These are phyloP conservation scores for Aphanomyces euteiches DNA, from an alignment of 352 stramenopile species.

Conservation along the genomic window DNA sequence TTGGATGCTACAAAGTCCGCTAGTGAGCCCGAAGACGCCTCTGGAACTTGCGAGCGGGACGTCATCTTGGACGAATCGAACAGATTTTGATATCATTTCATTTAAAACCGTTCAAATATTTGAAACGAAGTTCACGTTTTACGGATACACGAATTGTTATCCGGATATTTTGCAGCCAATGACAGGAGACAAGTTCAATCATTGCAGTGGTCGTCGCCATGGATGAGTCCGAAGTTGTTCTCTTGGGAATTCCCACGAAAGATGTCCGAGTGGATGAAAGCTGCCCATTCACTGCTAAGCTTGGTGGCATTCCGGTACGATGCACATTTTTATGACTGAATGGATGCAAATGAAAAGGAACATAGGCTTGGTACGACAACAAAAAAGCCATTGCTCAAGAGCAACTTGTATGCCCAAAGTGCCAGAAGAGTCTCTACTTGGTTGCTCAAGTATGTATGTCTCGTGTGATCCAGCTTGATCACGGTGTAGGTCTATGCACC, in stretches of 20 bases:
- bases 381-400: constrained; percentile 41
- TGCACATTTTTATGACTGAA: constrained; percentile 19
- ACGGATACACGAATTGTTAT: background rate
- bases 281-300: constrained; percentile 73
- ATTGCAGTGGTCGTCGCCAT: constrained; percentile 29
- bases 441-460: constrained; percentile 48
- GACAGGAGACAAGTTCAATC: no score
- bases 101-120: constrained; percentile 1
- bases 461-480: background rate
- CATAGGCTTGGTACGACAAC: constrained; percentile 52
- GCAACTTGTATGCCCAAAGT: constrained; percentile 55
- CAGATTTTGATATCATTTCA: constrained; percentile 11
- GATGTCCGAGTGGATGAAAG: constrained; percentile 56
- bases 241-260: constrained; percentile 69
- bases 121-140: background rate
- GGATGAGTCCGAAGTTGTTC: constrained; percentile 56
- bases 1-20: background rate
- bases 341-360: background rate
- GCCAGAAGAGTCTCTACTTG: constrained; percentile 53
- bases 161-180: background rate
- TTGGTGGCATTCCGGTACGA: constrained; percentile 61
- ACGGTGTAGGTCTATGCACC: constrained; percentile 65
- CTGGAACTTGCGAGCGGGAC: background rate
- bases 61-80: background rate
- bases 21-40: background rate